A percentile compares a stretch with the other conserved stretches of the same genome.
Evolutionary conservation across 495 filamentous ascomycete species (phyloP).

Genomic region (Lepidopterella palustris): DNA sequence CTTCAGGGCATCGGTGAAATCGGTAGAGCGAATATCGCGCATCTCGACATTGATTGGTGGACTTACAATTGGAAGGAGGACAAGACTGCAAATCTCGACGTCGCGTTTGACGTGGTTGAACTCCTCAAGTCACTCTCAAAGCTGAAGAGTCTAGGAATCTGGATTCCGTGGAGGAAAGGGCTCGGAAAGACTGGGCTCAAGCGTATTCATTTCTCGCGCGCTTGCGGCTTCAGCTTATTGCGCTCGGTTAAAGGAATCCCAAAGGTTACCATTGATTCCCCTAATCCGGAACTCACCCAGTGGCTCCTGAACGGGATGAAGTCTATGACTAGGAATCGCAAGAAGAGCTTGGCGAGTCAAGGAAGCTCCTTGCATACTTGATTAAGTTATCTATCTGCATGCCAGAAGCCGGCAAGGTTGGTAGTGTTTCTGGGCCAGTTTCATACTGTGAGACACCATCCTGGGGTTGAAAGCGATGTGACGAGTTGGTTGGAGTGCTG

Average conservation of each 20-base stretch:
- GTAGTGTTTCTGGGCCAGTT: neutral
- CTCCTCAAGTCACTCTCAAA: neutral
- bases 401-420: neutral
- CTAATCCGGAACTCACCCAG: neutral
- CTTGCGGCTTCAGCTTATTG: neutral
- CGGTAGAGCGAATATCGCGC: neutral
- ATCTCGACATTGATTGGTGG: neutral
- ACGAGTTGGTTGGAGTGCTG: too few relatives aligned
- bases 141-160: neutral
- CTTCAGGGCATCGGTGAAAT: neutral
- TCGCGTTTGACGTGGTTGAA: neutral
- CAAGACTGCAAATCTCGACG: neutral
- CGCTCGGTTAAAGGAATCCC: neutral
- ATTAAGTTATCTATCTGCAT: too few relatives aligned
- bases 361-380: neutral
- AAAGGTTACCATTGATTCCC: neutral
- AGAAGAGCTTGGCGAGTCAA: neutral
- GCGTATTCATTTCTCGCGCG: neutral
- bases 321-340: neutral
- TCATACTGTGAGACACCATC: too few relatives aligned
- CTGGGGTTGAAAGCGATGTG: too few relatives aligned
- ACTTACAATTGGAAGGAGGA: neutral
- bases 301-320: neutral
- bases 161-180: neutral
- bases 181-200: neutral